A percentile compares a stretch with the other conserved stretches of the same genome.
These are phyloP conservation scores for Dillenia suffruticosa DNA, from an alignment of 164 flowering plant species.

Conservation along the genomic window DNA sequence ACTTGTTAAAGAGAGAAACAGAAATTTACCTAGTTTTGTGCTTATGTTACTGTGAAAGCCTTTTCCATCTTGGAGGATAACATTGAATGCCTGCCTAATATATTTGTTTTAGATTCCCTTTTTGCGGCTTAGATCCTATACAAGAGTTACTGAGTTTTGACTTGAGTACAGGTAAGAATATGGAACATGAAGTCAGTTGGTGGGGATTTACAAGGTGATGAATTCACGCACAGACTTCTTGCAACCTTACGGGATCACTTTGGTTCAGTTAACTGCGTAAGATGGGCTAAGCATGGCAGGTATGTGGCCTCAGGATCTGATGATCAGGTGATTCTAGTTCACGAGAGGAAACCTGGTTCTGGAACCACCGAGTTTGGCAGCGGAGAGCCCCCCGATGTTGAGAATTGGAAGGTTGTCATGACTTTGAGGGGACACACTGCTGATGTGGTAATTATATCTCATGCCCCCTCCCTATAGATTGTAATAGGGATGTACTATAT, in stretches of 20 bases:
- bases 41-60: no score
- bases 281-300: constrained; percentile 97
- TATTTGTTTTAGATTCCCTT: no score
- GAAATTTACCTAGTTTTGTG: no score
- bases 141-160: no score
- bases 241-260: constrained; percentile 98
- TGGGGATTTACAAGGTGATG: constrained; percentile 49
- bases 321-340: constrained; percentile 89
- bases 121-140: no score
- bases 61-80: no score
- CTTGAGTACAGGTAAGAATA: constrained; percentile 70
- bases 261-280: constrained; percentile 97
- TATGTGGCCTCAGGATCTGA: constrained; percentile 96
- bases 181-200: constrained; percentile 88
- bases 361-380: constrained; percentile 99
- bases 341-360: constrained; percentile 98
- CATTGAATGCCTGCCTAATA: no score
- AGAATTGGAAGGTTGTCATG: constrained; percentile 95
- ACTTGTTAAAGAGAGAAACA: no score
- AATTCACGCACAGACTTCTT: constrained; percentile 59
- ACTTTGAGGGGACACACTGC: constrained; percentile 99
- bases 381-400: constrained; percentile 98
- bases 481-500: no score
- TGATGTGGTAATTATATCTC: constrained; percentile 78
- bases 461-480: no score